Evolutionary conservation across 768 basidiomycete genomes (phyloP).

Genomic region (Tricholoma furcatifolium): DNA sequence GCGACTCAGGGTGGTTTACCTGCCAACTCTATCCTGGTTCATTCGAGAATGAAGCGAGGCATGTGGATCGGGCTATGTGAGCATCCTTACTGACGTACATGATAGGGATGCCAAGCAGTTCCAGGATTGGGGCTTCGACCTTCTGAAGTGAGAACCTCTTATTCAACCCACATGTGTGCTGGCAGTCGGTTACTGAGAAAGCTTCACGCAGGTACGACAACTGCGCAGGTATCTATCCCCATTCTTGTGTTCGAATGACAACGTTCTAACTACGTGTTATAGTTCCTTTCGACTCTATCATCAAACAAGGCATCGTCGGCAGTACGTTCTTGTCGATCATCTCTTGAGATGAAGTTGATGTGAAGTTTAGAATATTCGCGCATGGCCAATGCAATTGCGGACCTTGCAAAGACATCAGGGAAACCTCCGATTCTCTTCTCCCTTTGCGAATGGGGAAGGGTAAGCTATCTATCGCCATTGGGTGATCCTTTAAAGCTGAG

Average conservation of each 20-base stretch:
- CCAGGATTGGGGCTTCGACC: conserved; percentile 67
- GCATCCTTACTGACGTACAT: background rate
- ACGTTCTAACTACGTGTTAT: background rate
- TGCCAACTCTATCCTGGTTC: conserved; percentile 67
- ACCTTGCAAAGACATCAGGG: conserved; percentile 43
- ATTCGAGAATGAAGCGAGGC: conserved; percentile 48
- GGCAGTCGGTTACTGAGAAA: background rate
- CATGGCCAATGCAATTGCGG: conserved; percentile 59
- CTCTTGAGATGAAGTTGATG: background rate
- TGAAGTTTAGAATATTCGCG: conserved; percentile 39
- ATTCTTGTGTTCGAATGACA: background rate
- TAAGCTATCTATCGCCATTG: conserved; percentile 25
- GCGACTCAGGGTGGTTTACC: conserved; percentile 72
- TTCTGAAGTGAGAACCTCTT: conserved; percentile 49
- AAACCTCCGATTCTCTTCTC: conserved; percentile 56
- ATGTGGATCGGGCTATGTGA: background rate
- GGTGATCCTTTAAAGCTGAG: background rate
- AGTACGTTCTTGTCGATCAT: conserved; percentile 33
- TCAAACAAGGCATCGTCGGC: conserved; percentile 52
- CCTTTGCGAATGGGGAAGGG: conserved; percentile 68
- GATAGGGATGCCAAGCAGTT: conserved; percentile 54
- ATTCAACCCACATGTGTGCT: background rate
- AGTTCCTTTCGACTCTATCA: conserved; percentile 62
- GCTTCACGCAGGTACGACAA: conserved; percentile 45
- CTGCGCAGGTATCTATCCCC: conserved; percentile 40